A percentile compares a stretch with the other conserved stretches of the same genome.
These are phyloP conservation scores for Xenosphaeropsis pyriputrescens DNA, from an alignment of 2,329 filamentous ascomycete species.

Conservation along the genomic window DNA sequence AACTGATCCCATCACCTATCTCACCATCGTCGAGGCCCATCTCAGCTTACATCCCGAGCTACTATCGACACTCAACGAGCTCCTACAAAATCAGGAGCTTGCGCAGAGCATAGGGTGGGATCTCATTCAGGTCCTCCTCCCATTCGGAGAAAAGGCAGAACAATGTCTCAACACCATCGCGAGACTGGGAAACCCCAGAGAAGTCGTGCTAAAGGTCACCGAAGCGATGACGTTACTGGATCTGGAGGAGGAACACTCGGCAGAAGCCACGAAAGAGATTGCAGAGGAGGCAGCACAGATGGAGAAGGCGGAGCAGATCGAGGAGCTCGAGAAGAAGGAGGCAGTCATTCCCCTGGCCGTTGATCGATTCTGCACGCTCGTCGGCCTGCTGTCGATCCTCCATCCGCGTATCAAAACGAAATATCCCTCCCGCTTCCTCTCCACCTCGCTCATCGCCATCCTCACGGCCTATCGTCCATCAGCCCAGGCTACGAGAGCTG, in stretches of 20 bases:
- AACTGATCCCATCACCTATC: slow-evolving; percentile 59
- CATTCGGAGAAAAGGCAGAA: slow-evolving; percentile 49
- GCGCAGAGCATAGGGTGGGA: slow-evolving; percentile 77
- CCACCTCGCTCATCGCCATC: slow-evolving; percentile 60
- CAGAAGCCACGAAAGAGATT: slow-evolving; percentile 5
- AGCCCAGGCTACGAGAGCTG: slow-evolving; percentile 51
- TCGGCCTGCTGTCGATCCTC: slow-evolving; percentile 58
- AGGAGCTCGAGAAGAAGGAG: slow-evolving; percentile 2
- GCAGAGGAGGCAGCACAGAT: slow-evolving; percentile 11
- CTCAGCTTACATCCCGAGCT: slow-evolving; percentile 40
- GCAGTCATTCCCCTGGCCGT: slow-evolving; percentile 8
- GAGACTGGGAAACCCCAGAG: slow-evolving; percentile 63
- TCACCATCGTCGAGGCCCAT: slow-evolving; percentile 65
- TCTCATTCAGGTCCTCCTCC: slow-evolving; percentile 59
- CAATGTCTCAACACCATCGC: slow-evolving; percentile 59
- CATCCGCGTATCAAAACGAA: slow-evolving; percentile 65
- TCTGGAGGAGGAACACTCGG: slow-evolving; percentile 18
- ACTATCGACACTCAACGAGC: slow-evolving; percentile 51
- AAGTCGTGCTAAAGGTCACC: slow-evolving; percentile 69
- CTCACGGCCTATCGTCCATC: slow-evolving; percentile 48
- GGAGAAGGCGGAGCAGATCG: slow-evolving; percentile 5
- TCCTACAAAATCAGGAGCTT: slow-evolving; percentile 52
- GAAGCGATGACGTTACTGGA: slow-evolving; percentile 51
- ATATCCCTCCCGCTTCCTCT: slow-evolving; percentile 65
- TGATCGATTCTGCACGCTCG: slow-evolving; percentile 50